Evolutionary conservation across 2,329 filamentous ascomycete genomes (phyloP).

Genomic region (Aureobasidium sp.): DNA sequence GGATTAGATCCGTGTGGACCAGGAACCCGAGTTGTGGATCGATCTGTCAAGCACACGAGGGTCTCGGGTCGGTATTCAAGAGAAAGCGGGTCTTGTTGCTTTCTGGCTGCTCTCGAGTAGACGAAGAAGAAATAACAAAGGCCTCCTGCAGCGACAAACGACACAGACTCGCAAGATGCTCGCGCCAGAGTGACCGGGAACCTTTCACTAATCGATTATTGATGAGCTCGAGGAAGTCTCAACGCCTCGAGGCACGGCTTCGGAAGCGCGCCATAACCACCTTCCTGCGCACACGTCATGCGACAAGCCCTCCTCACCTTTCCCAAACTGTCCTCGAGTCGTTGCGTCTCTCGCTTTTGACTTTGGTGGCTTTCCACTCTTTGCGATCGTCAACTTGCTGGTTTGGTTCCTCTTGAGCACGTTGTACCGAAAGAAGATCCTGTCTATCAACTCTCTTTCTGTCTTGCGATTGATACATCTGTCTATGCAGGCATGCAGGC

Average conservation of each 20-base stretch:
- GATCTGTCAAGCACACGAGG: constrained; percentile 12
- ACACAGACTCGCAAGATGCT: background rate
- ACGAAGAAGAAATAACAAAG: background rate
- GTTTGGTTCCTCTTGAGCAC: background rate
- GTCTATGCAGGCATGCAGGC: background rate
- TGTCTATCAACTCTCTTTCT: background rate
- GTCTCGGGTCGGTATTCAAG: background rate
- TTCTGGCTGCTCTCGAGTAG: background rate
- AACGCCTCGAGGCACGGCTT: constrained; percentile 10
- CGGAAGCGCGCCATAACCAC: constrained; percentile 3
- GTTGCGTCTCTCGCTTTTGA: background rate
- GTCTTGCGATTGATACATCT: background rate
- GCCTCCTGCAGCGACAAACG: background rate
- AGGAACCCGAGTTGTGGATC: constrained; percentile 13
- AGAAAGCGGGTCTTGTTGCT: constrained; percentile 6
- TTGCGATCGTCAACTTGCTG: background rate
- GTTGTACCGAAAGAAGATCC: background rate
- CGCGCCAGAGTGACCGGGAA: background rate
- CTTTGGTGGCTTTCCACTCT: constrained; percentile 6
- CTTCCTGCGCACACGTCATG: background rate
- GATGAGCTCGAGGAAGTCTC: constrained; percentile 9
- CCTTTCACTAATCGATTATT: constrained; percentile 14
- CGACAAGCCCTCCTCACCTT: constrained; percentile 9
- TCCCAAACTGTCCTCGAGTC: background rate
- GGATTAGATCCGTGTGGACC: constrained; percentile 14